phyloP scores from a whole-genome alignment of 805 yeast species.

The Ogataea parapolymorpha region DNA sequence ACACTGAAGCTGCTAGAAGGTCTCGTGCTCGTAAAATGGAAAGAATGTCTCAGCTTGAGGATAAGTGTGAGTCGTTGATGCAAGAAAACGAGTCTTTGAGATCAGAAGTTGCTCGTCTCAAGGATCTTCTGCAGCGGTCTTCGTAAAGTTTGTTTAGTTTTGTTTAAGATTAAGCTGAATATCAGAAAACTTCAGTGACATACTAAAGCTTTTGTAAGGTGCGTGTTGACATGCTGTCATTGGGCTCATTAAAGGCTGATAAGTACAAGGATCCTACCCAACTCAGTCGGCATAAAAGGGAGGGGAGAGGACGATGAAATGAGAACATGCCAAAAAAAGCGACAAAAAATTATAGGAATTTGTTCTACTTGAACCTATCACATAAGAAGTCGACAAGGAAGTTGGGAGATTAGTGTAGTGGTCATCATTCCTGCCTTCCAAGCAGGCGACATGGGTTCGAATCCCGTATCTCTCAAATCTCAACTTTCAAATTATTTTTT shows the following conservation, averaged over 20 bases:
- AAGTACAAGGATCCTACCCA: no score
- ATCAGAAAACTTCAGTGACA: neutral
- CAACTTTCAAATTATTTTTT: slow-evolving; percentile 29
- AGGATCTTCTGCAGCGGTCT: slow-evolving; percentile 31
- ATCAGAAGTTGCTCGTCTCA: slow-evolving; percentile 54
- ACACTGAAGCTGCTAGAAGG: slow-evolving; percentile 97
- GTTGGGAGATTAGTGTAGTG: slow-evolving; percentile 66
- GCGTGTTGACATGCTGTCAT: no score
- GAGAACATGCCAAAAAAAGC: no score
- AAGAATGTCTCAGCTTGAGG: slow-evolving; percentile 80
- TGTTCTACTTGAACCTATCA: neutral
- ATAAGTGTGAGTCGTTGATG: slow-evolving; percentile 62
- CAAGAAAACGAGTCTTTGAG: slow-evolving; percentile 57
- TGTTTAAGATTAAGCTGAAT: neutral
- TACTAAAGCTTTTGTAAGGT: neutral
- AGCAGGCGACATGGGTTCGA: slow-evolving; percentile 94
- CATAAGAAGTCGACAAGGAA: neutral
- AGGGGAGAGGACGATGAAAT: neutral
- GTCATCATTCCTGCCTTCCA: slow-evolving; percentile 92
- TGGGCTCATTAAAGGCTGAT: no score
- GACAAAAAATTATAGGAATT: neutral
- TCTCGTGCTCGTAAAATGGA: slow-evolving; percentile 91
- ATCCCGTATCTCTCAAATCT: slow-evolving; percentile 76
- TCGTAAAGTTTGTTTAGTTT: neutral
- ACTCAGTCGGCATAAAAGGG: no score